Evolutionary conservation across 305 asterid species (phyloP), one percentile per base, ranked within the genome.

Genomic region (Solanum hybrid): DNA sequence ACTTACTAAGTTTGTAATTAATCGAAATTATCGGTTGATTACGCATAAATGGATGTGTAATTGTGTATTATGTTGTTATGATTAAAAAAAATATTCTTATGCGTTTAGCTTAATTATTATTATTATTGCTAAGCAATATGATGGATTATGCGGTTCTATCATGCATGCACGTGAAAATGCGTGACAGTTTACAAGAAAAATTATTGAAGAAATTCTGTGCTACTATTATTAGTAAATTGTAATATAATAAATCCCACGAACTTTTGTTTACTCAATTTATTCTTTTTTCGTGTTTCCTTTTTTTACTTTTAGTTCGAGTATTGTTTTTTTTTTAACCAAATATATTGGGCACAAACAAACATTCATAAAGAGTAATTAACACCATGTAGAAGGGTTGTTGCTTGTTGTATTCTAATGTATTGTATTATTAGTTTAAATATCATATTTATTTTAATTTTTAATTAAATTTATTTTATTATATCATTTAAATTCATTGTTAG

Each of bases 81-180:
- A 90, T 87, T 86, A 64, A 87, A 86, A 45, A 17, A 87, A 81
- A 45, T 3, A 24, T 51, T 71, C 14, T 73, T 78, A 27, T 60
- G 89, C 85, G 78, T 34, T 89, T 17, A 37, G 66, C 35, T 79
- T 79, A 12, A 37, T 26, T 45, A 42, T 24, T 17, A 51, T 15
- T 36, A 84, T 84, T 51, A 84, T 45, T 84, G 73, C 27, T 51
- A 84, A 84, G 40, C 73, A 17, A 84, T 5, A 36, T 77, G 4
- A 4, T 10, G 66, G 88, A 1, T 78, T 5, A 24, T 36, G 85
- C 26, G 17, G 56, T 64, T 78, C 38, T 32, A 34, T 71, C 64
- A 86, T 88, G 90, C 69, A 38, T 66, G 92, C 93, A 92, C 92
- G 93, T 92, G 92, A 92, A 90, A 75, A 29, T 17, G 73, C 26